These are phyloP conservation scores for Komagataella pastoris DNA, from an alignment of 805 yeast genomes.

Conservation along the genomic window DNA sequence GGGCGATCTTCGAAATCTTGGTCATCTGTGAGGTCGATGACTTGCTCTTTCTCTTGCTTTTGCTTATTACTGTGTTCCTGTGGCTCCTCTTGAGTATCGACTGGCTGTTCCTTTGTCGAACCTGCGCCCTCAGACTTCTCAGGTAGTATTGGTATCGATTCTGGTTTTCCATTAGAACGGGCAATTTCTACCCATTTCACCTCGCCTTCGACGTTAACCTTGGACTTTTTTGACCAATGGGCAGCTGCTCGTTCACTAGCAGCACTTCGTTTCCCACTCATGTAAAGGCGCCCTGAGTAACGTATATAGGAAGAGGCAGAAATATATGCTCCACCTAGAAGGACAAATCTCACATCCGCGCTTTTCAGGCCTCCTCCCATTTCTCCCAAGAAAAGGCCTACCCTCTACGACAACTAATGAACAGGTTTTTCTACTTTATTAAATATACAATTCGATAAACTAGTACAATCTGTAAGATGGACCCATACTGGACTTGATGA, in stretches of 20 bases:
- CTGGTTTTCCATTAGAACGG: background rate
- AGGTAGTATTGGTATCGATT: background rate
- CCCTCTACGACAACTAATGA: slow-evolving; percentile 3
- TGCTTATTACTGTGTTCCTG: background rate
- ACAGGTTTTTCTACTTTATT: slow-evolving; percentile 2
- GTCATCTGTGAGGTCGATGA: background rate
- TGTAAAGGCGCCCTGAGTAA: background rate
- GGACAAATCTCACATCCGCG: background rate
- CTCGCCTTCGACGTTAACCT: background rate
- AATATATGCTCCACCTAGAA: background rate
- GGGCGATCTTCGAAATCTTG: background rate
- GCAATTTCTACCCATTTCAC: background rate
- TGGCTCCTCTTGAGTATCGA: background rate
- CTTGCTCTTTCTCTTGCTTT: background rate
- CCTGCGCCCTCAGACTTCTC: background rate
- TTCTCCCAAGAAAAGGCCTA: too few species aligned
- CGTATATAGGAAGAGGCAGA: background rate
- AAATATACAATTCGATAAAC: slow-evolving; percentile 6
- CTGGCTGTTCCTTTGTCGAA: background rate
- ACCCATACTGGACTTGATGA: slow-evolving; percentile 99
- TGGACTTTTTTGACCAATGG: slow-evolving; percentile 1
- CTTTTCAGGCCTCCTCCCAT: background rate
- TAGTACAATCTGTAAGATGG: slow-evolving; percentile 99
- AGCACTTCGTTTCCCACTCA: slow-evolving; percentile 5
- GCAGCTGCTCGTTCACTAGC: slow-evolving; percentile 1